phyloP scores from a whole-genome alignment of 345 rosid genomes.

The Isatis tinctoria region DNA sequence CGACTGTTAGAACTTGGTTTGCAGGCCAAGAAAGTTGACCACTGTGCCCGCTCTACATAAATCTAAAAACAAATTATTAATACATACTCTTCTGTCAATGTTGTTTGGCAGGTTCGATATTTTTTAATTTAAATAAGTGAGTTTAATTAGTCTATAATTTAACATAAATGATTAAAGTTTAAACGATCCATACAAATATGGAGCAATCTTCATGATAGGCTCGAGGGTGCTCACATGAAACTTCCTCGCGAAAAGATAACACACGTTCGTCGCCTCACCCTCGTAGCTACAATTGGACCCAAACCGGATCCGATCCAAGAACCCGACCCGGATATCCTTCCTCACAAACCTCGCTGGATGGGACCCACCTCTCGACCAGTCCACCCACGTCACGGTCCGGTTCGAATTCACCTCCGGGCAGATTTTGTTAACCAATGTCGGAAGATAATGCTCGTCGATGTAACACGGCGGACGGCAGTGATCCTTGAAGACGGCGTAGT shows the following conservation, averaged over 20 bases:
- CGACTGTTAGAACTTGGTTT: constrained; percentile 7
- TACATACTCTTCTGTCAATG: not conserved
- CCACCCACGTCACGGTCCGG: constrained; percentile 50
- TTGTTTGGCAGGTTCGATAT: not conserved
- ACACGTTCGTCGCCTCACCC: constrained; percentile 33
- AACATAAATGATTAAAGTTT: not conserved
- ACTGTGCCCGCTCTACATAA: not conserved
- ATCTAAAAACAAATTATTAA: not conserved
- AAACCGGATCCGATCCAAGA: constrained; percentile 36
- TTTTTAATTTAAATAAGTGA: not conserved
- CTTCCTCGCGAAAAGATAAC: constrained; percentile 50
- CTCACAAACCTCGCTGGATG: constrained; percentile 41
- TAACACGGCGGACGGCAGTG: constrained; percentile 47
- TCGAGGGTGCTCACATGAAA: constrained; percentile 44
- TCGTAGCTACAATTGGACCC: constrained; percentile 39
- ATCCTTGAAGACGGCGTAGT: constrained; percentile 28
- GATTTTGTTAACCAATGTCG: constrained; percentile 37
- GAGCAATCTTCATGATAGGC: constrained; percentile 39
- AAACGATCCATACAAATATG: constrained; percentile 16
- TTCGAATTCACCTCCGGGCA: constrained; percentile 34
- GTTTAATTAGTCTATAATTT: not conserved
- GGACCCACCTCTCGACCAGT: constrained; percentile 43
- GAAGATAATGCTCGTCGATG: constrained; percentile 46
- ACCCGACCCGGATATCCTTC: constrained; percentile 33
- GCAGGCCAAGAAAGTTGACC: constrained; percentile 23